Base-by-base conservation (phyloP, 495 filamentous ascomycete species). In the Neurospora intermedia region DNA sequence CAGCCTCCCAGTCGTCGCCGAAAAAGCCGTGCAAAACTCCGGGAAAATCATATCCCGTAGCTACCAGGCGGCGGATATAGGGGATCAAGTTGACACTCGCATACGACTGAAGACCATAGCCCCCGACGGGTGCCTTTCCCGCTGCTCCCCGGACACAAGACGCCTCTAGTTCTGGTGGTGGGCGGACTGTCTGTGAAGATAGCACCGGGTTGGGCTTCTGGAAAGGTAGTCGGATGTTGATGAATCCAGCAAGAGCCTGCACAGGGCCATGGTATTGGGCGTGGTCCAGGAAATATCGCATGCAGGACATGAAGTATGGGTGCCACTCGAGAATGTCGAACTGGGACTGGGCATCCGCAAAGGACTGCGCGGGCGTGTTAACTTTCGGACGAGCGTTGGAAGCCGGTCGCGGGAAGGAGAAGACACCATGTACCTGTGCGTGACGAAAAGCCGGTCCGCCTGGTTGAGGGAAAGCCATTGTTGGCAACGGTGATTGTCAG, bases 321-420 rank as follows among this genome's bases (percentile, higher is more conserved):
- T 97, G 92, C 96, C 96, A 99, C 73, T 93, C 91, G 80, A 98
- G 89, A 73, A 98, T 91, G 81, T 97, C 95, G 80, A 94, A 93
- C 59, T 82, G 78, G 80, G 93, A 93, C 54, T 82, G 78, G 38
- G 77, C 76, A 69, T 84, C 81, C 69, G 81, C 74, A 48, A 84
- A 83, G 39, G 82, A 79, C 78, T 79, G 72, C 48, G 66, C 42
- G 41, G 43, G 27, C 54, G 54, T 66, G 54, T 66, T 66, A 66
- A 66, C 54, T 66, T 40, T 27, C 18, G 48, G 31, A 6, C 70
- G 45, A 71, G 48, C 27, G 69, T 43, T 54, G 23, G 23, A 31
- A 43, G 18, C 15, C 43, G 42, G 27, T 38, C 23, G 40, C 62
- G 31, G 72, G 40, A 38, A 48, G 45, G 70, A 75, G 69, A 45